phyloP scores from a whole-genome alignment of 1,284 basidiomycete genomes.

The Serendipita sp. region DNA sequence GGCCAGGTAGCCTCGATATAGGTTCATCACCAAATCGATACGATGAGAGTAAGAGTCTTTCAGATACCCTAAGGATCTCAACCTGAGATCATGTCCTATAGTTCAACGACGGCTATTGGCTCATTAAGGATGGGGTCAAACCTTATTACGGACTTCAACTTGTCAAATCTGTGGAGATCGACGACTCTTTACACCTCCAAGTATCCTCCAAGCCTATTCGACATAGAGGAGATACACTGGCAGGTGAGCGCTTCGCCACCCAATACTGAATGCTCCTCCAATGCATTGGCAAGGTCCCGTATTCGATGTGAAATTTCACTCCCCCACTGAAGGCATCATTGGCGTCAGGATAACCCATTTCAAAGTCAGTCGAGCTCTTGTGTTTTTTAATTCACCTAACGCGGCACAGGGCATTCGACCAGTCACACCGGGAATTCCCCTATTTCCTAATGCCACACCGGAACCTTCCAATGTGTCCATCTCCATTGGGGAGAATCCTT shows the following conservation, averaged over 20 bases:
- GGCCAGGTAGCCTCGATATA: neutral
- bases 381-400: neutral
- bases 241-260: constrained; percentile 28
- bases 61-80: neutral
- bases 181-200: constrained; percentile 38
- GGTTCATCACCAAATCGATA: neutral
- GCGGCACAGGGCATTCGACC: constrained; percentile 17
- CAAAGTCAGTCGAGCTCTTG: constrained; percentile 18
- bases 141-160: constrained; percentile 43
- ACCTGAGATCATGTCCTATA: constrained; percentile 3
- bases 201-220: constrained; percentile 52
- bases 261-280: constrained; percentile 9
- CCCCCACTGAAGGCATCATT: constrained; percentile 52
- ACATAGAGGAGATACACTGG: constrained; percentile 55
- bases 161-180: constrained; percentile 29
- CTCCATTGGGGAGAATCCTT: constrained; percentile 24
- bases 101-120: constrained; percentile 48
- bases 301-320: constrained; percentile 43
- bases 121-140: constrained; percentile 50
- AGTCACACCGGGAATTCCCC: constrained; percentile 35
- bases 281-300: constrained; percentile 27
- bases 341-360: constrained; percentile 53
- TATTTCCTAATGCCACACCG: constrained; percentile 45
- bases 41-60: neutral
- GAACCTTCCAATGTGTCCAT: constrained; percentile 32